phyloP scores from a whole-genome alignment of 768 basidiomycete genomes.

The Cystofilobasidium macerans region DNA sequence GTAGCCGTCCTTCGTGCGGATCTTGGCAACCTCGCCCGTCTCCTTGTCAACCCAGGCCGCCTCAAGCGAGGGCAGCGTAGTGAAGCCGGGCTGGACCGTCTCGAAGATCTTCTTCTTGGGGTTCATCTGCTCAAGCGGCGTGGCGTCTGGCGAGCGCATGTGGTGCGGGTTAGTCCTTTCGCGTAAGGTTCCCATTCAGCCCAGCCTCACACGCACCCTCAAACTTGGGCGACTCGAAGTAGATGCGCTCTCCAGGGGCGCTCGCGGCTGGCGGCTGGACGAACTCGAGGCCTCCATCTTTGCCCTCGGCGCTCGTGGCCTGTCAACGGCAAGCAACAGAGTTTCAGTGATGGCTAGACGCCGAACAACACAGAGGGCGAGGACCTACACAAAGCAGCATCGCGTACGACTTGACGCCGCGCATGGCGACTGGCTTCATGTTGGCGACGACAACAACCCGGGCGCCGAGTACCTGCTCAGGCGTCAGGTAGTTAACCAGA shows the following conservation, averaged over 20 bases:
- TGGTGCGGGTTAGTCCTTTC: too few relatives aligned
- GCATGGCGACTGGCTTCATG: slow-evolving; percentile 49
- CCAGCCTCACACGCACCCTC: slow-evolving; percentile 58
- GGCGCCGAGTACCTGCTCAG: slow-evolving; percentile 80
- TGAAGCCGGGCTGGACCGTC: slow-evolving; percentile 74
- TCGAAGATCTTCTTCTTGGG: slow-evolving; percentile 99
- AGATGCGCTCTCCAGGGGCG: slow-evolving; percentile 84
- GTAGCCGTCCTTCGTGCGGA: slow-evolving; percentile 70
- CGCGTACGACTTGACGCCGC: slow-evolving; percentile 93
- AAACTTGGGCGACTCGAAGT: slow-evolving; percentile 82
- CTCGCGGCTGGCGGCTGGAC: slow-evolving; percentile 75
- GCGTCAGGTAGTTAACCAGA: slow-evolving; percentile 88
- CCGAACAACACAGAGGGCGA: neutral
- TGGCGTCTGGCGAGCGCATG: too few relatives aligned
- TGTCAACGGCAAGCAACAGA: slow-evolving; percentile 33
- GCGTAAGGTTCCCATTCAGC: too few relatives aligned
- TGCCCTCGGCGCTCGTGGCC: slow-evolving; percentile 61
- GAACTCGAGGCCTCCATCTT: slow-evolving; percentile 80
- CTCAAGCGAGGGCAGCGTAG: slow-evolving; percentile 70
- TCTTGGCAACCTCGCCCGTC: slow-evolving; percentile 65
- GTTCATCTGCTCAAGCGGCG: slow-evolving; percentile 71
- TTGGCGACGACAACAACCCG: slow-evolving; percentile 59
- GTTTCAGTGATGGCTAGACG: neutral
- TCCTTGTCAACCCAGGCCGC: slow-evolving; percentile 84
- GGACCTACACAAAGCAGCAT: slow-evolving; percentile 82